These are phyloP conservation scores for Salvia splendens DNA, from an alignment of 257 asterid species.

Conservation along the genomic window DNA sequence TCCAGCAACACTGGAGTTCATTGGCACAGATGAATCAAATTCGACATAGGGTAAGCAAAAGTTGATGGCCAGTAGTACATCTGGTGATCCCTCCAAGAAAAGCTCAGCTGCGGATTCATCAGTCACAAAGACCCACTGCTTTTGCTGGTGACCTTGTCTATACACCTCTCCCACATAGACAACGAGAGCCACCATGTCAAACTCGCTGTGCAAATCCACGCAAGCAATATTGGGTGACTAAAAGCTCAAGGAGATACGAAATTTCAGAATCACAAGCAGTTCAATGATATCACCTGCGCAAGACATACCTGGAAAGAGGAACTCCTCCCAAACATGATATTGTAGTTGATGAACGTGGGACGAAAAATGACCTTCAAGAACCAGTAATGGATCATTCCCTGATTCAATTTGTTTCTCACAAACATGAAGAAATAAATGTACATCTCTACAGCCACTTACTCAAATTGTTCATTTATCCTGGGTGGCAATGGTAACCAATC, in stretches of 20 bases:
- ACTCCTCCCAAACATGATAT: conserved; percentile 72
- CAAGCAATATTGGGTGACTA: conserved; percentile 33
- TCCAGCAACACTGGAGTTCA: conserved; percentile 61
- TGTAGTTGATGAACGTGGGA: conserved; percentile 65
- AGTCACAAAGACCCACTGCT: conserved; percentile 91
- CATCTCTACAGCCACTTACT: conserved; percentile 49
- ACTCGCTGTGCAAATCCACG: conserved; percentile 61
- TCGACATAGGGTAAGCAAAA: conserved; percentile 57
- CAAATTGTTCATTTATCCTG: conserved; percentile 43
- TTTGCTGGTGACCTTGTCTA: conserved; percentile 58
- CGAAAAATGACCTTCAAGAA: conserved; percentile 69
- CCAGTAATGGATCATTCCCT: conserved; percentile 26
- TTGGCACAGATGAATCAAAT: conserved; percentile 51
- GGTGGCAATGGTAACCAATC: conserved; percentile 75
- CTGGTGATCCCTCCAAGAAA: conserved; percentile 40
- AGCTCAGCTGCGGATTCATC: conserved; percentile 55
- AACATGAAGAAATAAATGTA: conserved; percentile 21
- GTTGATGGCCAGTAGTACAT: conserved; percentile 70
- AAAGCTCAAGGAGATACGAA: conserved; percentile 15
- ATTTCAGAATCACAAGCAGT: conserved; percentile 28
- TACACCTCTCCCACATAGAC: conserved; percentile 79
- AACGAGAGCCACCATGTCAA: conserved; percentile 82
- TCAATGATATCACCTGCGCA: conserved; percentile 22
- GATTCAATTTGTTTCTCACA: conserved; percentile 8
- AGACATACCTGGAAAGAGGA: conserved; percentile 70